Conservation (phyloP, 257 asterid species). For the Striga asiatica region DNA sequence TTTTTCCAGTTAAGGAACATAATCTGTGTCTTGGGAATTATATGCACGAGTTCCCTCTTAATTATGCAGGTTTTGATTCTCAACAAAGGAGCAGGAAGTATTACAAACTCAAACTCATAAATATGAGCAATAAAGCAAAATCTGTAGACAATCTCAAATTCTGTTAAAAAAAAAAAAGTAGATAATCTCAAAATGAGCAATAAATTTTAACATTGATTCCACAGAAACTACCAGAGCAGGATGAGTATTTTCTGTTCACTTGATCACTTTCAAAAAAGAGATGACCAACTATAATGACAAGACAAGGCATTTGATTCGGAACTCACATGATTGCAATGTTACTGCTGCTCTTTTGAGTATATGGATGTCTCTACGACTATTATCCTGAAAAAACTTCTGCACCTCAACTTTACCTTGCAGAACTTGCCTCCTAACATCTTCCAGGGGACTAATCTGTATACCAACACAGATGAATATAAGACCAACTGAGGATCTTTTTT, state of each 20-base stretch:
- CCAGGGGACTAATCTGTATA: slow-evolving; percentile 63
- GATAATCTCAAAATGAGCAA: neutral
- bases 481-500: neutral
- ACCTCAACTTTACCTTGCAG: slow-evolving; percentile 62
- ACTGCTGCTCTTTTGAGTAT: slow-evolving; percentile 52
- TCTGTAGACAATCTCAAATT: neutral
- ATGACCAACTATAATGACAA: slow-evolving; percentile 3
- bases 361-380: slow-evolving; percentile 44
- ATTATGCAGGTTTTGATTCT: neutral
- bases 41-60: neutral
- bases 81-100: neutral
- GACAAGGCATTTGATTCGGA: neutral
- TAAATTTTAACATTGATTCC: neutral
- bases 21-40: neutral
- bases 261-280: slow-evolving; percentile 5
- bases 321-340: slow-evolving; percentile 77
- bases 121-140: no score
- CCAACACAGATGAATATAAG: slow-evolving; percentile 22
- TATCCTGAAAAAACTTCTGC: slow-evolving; percentile 55
- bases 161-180: neutral
- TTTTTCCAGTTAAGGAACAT: no score
- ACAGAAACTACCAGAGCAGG: neutral
- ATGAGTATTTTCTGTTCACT: neutral
- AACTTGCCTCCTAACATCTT: slow-evolving; percentile 53
- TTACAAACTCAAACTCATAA: neutral